Evolutionary conservation across 495 filamentous ascomycete species (phyloP), one percentile per base, ranked within the genome.

Genomic region (Hypoxylon crocopeplum): DNA sequence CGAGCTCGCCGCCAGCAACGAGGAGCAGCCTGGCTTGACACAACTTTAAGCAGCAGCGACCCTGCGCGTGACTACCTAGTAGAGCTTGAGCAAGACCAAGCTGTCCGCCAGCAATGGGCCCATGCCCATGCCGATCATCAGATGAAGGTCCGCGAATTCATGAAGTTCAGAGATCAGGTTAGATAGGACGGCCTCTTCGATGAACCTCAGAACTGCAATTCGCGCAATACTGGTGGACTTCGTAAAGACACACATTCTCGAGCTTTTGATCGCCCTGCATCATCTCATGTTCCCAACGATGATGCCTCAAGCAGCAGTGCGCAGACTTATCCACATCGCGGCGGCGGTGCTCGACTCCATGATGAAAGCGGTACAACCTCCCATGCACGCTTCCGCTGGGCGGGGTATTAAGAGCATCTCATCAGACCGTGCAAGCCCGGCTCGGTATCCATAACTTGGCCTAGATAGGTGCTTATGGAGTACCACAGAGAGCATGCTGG

Each of bases 51-150:
- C n/a, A 33, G 50, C 6, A 84, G 87, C 48, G 56, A 58, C 16
- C 66, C 41, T 13, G 68, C 67, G 7, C 65, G 70, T 19, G 80
- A 81, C 4, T 94, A 94, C 60, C 42, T 86, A 56, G 67, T 72
- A 22, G 79, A 79, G 6, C 65, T 91, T 20, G 79, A 86, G 62
- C 81, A 91, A 69, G 89, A 93, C 67, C 76, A 78, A 38, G 69
- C 65, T 24, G 82, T 91, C 1, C 72, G 84, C 22, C 76, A 81
- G 60, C 79, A 84, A 55, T 95, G 90, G 91, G 72, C 79, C 30
- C 71, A 83, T 6, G 83, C 83, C 0, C 81, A 78, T 22, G 88
- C 88, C 46, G 75, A 79, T 63, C 90, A 95, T 68, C 76, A 80
- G 51, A 70, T 80, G 19, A 81, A 78, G 34, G 76, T 93, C 33